phyloP scores from a whole-genome alignment of 352 stramenopile species.

The Phytophthora vignae region DNA sequence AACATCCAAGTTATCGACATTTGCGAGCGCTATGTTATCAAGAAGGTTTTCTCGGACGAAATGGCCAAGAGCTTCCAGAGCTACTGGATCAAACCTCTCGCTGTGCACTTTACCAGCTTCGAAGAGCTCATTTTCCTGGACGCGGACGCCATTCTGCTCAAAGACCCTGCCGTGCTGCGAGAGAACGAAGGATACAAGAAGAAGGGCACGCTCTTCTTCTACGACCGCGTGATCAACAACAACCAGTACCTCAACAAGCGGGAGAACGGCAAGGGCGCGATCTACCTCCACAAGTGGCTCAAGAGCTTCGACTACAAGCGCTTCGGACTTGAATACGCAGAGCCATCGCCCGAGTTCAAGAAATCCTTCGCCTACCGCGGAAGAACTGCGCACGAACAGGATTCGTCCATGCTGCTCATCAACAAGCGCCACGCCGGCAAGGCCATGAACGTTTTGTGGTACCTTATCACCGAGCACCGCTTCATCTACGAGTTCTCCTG shows the following conservation, averaged over 20 bases:
- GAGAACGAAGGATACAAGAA: constrained; percentile 51
- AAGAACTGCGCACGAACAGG: constrained; percentile 67
- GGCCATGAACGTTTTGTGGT: constrained; percentile 71
- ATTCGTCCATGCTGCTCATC: constrained; percentile 77
- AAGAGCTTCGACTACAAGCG: constrained; percentile 62
- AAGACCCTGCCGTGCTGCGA: constrained; percentile 40
- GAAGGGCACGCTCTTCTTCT: constrained; percentile 53
- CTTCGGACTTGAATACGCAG: constrained; percentile 38
- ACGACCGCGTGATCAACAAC: constrained; percentile 54
- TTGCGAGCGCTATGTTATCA: constrained; percentile 39
- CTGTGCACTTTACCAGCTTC: constrained; percentile 54
- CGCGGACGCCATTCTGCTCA: constrained; percentile 50
- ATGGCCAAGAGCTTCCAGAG: constrained; percentile 47
- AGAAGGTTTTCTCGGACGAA: constrained; percentile 36
- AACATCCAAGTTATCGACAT: constrained; percentile 59
- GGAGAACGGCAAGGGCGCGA: constrained; percentile 28
- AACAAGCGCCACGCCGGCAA: constrained; percentile 59
- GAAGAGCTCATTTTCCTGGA: constrained; percentile 63
- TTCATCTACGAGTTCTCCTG: constrained; percentile 74
- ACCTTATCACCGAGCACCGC: constrained; percentile 69
- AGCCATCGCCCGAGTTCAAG: constrained; percentile 42
- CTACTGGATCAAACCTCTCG: constrained; percentile 61
- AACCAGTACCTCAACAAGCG: constrained; percentile 62
- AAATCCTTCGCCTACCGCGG: constrained; percentile 53
- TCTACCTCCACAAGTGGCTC: constrained; percentile 59